Percentiles rank a stretch among this genome's conserved stretches.
Evolutionary conservation across 352 stramenopile genomes (phyloP).

Genomic region (Phytophthora boehmeriae): DNA sequence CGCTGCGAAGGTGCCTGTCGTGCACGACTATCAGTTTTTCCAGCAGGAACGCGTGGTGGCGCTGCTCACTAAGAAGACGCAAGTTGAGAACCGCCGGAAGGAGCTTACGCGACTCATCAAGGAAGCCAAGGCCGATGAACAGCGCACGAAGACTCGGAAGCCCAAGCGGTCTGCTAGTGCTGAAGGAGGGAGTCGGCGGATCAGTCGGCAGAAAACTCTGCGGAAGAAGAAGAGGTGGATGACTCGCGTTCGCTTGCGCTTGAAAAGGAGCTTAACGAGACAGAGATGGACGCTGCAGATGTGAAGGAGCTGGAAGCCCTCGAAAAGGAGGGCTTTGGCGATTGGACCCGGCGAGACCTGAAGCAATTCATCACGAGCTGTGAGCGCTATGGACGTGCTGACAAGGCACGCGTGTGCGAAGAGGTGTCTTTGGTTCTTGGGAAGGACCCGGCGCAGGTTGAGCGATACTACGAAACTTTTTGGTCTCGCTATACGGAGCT

Average conservation of each 20-base stretch:
- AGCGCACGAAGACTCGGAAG: conserved; percentile 73
- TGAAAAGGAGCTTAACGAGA: conserved; percentile 83
- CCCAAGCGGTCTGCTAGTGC: conserved; percentile 57
- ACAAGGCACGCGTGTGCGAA: conserved; percentile 89
- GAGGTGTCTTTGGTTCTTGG: conserved; percentile 91
- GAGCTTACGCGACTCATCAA: conserved; percentile 84
- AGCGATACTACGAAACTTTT: conserved; percentile 96
- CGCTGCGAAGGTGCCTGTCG: conserved; percentile 87
- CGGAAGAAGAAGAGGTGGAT: conserved; percentile 61
- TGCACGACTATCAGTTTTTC: conserved; percentile 97
- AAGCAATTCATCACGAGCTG: conserved; percentile 92
- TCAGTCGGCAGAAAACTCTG: conserved; percentile 72
- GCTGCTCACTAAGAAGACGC: conserved; percentile 86
- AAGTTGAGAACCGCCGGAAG: conserved; percentile 91
- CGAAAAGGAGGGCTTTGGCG: conserved; percentile 93
- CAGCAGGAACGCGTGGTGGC: conserved; percentile 89
- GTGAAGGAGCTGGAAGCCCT: conserved; percentile 71
- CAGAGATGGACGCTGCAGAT: conserved; percentile 74
- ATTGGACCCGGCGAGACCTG: conserved; percentile 93
- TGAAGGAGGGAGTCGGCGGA: conserved; percentile 58
- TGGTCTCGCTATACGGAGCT: conserved; percentile 95
- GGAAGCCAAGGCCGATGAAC: conserved; percentile 82
- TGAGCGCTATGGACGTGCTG: conserved; percentile 94
- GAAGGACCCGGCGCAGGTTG: conserved; percentile 92
- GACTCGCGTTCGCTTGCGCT: conserved; percentile 62